These are phyloP conservation scores for Stephanodiscus minutulus DNA, from an alignment of 108 stramenopile genomes.

Conservation along the genomic window DNA sequence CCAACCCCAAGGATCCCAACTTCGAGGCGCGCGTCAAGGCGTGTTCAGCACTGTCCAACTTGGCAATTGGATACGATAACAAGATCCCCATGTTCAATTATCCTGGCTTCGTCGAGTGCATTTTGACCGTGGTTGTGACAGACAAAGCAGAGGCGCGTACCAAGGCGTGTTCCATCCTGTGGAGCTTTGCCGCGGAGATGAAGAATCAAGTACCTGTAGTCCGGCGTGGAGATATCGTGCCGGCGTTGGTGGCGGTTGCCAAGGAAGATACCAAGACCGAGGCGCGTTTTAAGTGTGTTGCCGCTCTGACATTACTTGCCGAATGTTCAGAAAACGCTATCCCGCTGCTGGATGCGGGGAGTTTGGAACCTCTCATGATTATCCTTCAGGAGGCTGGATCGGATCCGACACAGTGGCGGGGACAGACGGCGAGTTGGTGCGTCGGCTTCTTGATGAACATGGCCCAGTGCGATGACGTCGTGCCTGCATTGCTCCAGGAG, in stretches of 20 bases:
- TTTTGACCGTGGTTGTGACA: constrained; percentile 83
- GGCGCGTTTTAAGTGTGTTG: constrained; percentile 91
- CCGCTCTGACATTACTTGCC: constrained; percentile 84
- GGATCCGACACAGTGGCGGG: constrained; percentile 92
- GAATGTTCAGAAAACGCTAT: constrained; percentile 88
- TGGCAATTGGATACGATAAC: constrained; percentile 93
- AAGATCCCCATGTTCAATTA: constrained; percentile 93
- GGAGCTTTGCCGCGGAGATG: constrained; percentile 94
- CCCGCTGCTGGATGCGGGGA: constrained; percentile 77
- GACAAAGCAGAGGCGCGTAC: constrained; percentile 86
- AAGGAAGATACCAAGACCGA: constrained; percentile 89
- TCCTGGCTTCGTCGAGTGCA: constrained; percentile 87
- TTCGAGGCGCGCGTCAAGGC: constrained; percentile 87
- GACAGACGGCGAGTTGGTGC: constrained; percentile 92
- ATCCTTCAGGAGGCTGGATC: constrained; percentile 90
- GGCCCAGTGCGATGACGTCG: constrained; percentile 89
- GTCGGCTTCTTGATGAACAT: constrained; percentile 95
- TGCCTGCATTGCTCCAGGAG: constrained; percentile 78
- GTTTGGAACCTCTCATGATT: constrained; percentile 83
- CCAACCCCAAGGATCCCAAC: constrained; percentile 55
- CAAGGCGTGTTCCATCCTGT: constrained; percentile 90
- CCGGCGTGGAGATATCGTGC: constrained; percentile 84
- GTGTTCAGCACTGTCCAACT: constrained; percentile 87
- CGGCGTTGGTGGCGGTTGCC: constrained; percentile 81
- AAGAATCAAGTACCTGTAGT: constrained; percentile 92